Evolutionary conservation across 1,284 basidiomycete species (phyloP), one percentile per base, ranked within the genome.

Genomic region (Farysia itapuensis): DNA sequence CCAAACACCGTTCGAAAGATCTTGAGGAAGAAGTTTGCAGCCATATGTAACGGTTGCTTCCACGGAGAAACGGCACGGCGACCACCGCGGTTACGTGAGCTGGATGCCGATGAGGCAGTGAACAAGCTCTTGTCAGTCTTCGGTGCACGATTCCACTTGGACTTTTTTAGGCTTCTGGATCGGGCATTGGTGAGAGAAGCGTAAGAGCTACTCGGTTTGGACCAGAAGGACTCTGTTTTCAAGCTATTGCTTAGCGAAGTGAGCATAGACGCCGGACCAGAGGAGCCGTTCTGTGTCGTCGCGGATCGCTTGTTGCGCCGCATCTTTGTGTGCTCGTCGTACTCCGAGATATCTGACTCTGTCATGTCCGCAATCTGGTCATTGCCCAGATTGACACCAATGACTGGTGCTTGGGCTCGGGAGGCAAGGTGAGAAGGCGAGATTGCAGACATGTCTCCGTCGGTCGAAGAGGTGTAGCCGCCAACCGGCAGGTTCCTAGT

Each of bases 401-500:
- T 42, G 11, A 56, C 43, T 11, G 64, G 65, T 21, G 58, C 46
- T n/a, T 43, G 29, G 18, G 64, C 37, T 18, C 59, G 35, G 3
- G 66, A 67, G n/a, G 46, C 38, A 15, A 48, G 46, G 13, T 33
- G 9, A 16, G 31, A 18, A 8, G 11, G 18, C n/a, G 66, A 44
- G 12, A 52, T 29, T 11, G 48, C 43, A 5, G 50, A 49, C 38
- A 57, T 42, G 22, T 68, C 66, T 28, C 57, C 65, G 16, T 68
- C 66, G 35, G 49, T 54, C 34, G 64, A 67, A 4, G 63, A 63
- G 14, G 66, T 33, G 18, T 68, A 67, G 37, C 64, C 59, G 11
- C 11, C 31, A n/a, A 28, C n/a, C 11, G 26, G 26, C n/a, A n/a
- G n/a, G n/a, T n/a, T n/a, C n/a, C n/a, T n/a, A n/a, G n/a, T n/a